These are phyloP conservation scores for Colletotrichum magnum DNA, from an alignment of 2,329 filamentous ascomycete genomes.

Conservation along the genomic window DNA sequence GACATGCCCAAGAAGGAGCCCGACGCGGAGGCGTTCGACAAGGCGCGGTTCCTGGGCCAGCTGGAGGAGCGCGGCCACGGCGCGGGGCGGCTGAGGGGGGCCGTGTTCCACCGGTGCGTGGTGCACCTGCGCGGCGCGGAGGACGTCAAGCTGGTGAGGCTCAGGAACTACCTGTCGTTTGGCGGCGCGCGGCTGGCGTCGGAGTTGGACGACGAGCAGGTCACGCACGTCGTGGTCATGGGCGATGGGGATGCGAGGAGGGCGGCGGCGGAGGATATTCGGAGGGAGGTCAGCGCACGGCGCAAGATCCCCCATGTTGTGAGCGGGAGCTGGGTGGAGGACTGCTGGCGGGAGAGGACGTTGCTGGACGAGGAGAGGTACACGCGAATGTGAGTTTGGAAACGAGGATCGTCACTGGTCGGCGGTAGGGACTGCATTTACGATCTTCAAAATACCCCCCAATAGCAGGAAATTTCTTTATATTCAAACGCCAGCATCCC, in stretches of 20 bases:
- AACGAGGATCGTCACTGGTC: not conserved
- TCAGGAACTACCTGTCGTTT: slow-evolving; percentile 75
- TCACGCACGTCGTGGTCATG: slow-evolving; percentile 81
- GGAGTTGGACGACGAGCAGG: slow-evolving; percentile 61
- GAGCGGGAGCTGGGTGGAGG: slow-evolving; percentile 78
- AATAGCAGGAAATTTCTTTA: slow-evolving; percentile 4
- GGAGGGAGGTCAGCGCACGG: slow-evolving; percentile 49
- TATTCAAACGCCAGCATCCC: slow-evolving; percentile 28
- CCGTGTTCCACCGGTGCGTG: slow-evolving; percentile 65
- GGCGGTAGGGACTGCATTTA: too few relatives aligned
- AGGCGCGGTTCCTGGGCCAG: slow-evolving; percentile 63
- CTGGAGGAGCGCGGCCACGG: slow-evolving; percentile 70
- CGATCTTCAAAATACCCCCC: too few relatives aligned
- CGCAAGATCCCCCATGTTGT: slow-evolving; percentile 78
- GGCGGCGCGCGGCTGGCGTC: slow-evolving; percentile 73
- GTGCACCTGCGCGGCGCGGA: slow-evolving; percentile 54
- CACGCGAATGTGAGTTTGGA: slow-evolving; percentile 45
- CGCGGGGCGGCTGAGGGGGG: slow-evolving; percentile 63
- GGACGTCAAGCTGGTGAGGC: slow-evolving; percentile 48
- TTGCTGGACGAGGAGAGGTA: slow-evolving; percentile 83
- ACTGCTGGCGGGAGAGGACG: slow-evolving; percentile 85
- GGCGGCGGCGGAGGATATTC: slow-evolving; percentile 57
- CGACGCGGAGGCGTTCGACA: slow-evolving; percentile 56
- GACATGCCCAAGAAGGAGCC: slow-evolving; percentile 66
- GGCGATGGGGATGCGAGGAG: slow-evolving; percentile 54